Conservation (phyloP, 352 stramenopile species). For the Phytophthora sansomeana region DNA sequence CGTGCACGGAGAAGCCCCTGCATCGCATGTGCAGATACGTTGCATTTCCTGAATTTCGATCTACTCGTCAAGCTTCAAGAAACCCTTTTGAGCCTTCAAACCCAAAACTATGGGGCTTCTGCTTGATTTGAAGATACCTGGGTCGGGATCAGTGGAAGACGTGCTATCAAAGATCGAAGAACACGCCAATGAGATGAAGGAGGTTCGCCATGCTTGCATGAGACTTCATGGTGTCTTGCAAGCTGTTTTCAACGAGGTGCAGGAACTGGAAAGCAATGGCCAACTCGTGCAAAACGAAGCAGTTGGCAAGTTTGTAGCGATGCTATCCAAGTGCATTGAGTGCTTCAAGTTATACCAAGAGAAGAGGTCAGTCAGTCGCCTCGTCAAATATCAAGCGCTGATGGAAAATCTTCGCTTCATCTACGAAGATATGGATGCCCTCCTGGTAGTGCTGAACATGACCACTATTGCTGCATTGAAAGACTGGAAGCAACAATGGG, state of each 20-base stretch:
- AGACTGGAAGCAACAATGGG: constrained; percentile 1
- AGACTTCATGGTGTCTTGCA: neutral
- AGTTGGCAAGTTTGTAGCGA: constrained; percentile 7
- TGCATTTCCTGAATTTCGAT: neutral
- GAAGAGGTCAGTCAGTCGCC: neutral
- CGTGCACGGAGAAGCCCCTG: too few species aligned
- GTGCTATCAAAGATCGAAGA: neutral
- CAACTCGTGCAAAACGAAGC: constrained; percentile 1
- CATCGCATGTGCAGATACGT: too few species aligned
- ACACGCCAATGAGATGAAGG: neutral
- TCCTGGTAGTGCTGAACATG: neutral
- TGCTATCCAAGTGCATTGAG: constrained; percentile 1
- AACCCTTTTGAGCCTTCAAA: neutral
- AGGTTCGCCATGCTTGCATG: constrained; percentile 7
- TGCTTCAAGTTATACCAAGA: constrained; percentile 6
- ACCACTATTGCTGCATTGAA: neutral
- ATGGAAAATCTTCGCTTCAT: constrained; percentile 2
- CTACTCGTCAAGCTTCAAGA: neutral
- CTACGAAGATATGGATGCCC: neutral
- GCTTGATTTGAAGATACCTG: neutral
- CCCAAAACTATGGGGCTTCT: neutral
- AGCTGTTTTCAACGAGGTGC: constrained; percentile 1
- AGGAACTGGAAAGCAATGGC: constrained; percentile 5
- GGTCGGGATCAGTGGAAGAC: neutral
- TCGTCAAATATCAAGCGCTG: constrained; percentile 7